Evolutionary conservation across 768 basidiomycete species (phyloP), one percentile per base, ranked within the genome.

Genomic region (Leucocoprinus birnbaumii): DNA sequence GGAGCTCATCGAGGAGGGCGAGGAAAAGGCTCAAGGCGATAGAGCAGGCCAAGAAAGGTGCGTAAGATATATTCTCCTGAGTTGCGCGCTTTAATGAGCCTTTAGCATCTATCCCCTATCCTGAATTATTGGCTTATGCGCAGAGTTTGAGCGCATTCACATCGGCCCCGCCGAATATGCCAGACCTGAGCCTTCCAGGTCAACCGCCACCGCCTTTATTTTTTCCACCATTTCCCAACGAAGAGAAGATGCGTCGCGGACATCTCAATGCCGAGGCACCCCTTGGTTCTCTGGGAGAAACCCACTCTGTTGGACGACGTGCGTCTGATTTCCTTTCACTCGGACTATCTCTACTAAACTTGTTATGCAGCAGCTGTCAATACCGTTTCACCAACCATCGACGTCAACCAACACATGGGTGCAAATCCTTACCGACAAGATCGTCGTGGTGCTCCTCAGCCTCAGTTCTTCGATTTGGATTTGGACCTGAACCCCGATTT

Each of bases 181-280:
- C 89, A 19, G 89, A 90, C 62, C 78, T 84, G 45, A 75, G 75
- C 22, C 70, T 83, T 4, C 84, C 87, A 0, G 87, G 86, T 8
- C 89, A 87, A 61, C 84, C 84, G 10, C 87, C 87, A 0, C 85
- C 86, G 16, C 88, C 87, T 16, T 65, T 90, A 40, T 92, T 94
- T 77, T 91, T 92, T 72, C 91, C 91, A 35, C 92, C 92, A 10
- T 94, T 92, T 68, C 91, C 91, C 0, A 92, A 91, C 64, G 91
- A 92, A 71, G 91, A 92, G 67, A 93, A 91, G 70, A 91, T 94
- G 89, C 84, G 91, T 49, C 79, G 85, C 22, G 91, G 91, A 1
- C 79, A 80, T 54, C 80, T 92, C 68, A 91, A 88, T 63, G 84
- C 84, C 19, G 89, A 91, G 67, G 87, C 85, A 24, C 91, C 89